phyloP scores from a whole-genome alignment of 2,329 filamentous ascomycete genomes.

The Cryoendolithus antarcticus region DNA sequence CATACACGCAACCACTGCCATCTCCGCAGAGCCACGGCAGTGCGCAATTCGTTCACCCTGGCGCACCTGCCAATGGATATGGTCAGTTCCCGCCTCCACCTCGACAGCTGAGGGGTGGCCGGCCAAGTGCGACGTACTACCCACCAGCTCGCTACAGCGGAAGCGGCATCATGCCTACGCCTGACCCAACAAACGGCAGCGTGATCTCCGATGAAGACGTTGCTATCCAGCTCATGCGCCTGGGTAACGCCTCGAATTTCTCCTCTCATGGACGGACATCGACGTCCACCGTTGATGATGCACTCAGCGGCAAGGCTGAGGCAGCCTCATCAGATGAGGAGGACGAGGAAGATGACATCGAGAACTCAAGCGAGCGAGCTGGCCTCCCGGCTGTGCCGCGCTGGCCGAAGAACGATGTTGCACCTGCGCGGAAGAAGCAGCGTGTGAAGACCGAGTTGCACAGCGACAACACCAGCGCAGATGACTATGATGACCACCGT shows the following conservation, averaged over 20 bases:
- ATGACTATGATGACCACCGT: conserved; percentile 43
- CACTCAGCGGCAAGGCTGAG: conserved; percentile 81
- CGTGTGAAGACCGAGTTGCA: conserved; percentile 36
- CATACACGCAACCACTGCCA: conserved; percentile 63
- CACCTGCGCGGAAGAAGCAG: conserved; percentile 24
- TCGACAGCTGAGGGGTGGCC: conserved; percentile 50
- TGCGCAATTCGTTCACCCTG: conserved; percentile 11
- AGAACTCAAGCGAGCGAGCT: conserved; percentile 57
- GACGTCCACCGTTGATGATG: conserved; percentile 85
- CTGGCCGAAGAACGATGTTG: conserved; percentile 16
- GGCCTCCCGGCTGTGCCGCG: conserved; percentile 16
- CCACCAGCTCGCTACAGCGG: conserved; percentile 29
- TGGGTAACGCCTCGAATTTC: conserved; percentile 87
- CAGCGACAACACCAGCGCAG: conserved; percentile 50
- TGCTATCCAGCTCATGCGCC: conserved; percentile 88
- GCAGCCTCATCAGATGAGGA: conserved; percentile 56
- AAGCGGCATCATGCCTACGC: conserved; percentile 67
- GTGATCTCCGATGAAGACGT: conserved; percentile 98
- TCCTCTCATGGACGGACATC: conserved; percentile 78
- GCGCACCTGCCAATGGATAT: conserved; percentile 11
- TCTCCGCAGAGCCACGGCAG: conserved; percentile 65
- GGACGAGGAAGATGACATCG: conserved; percentile 71
- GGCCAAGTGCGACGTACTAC: conserved; percentile 23
- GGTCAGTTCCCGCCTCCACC: conserved; percentile 9
- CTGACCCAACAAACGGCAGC: conserved; percentile 92